Conservation (phyloP, 2,329 filamentous ascomycete species). For the Penicillium polonicum region DNA sequence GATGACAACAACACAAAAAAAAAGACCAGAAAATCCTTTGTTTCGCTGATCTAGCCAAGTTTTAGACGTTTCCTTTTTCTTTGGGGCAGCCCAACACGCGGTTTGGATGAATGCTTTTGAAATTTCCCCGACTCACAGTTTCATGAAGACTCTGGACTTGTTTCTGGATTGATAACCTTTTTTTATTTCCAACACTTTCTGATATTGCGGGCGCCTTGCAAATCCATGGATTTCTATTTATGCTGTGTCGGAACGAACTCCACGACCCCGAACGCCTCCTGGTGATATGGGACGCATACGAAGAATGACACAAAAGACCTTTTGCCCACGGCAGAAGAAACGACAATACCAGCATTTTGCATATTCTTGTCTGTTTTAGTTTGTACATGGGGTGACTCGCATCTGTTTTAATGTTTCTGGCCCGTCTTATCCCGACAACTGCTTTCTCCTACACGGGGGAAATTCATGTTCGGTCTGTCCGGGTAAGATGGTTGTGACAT, state of each 20-base stretch:
- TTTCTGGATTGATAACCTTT: slow-evolving; percentile 7
- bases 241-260: slow-evolving; percentile 27
- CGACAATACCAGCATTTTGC: slow-evolving; percentile 41
- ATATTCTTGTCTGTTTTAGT: slow-evolving; percentile 34
- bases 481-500: slow-evolving; percentile 14
- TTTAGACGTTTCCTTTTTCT: slow-evolving; percentile 44
- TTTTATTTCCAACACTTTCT: slow-evolving; percentile 19
- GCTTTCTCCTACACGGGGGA: slow-evolving; percentile 6
- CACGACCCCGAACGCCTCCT: slow-evolving; percentile 26
- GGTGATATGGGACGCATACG: slow-evolving; percentile 35
- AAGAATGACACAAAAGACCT: slow-evolving; percentile 39
- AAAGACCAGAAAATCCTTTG: slow-evolving; percentile 38
- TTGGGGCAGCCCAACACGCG: slow-evolving; percentile 40
- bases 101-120: slow-evolving; percentile 30
- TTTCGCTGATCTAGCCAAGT: slow-evolving; percentile 42
- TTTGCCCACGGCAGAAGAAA: slow-evolving; percentile 33
- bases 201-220: slow-evolving; percentile 26
- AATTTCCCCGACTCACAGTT: slow-evolving; percentile 8
- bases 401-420: slow-evolving; percentile 31
- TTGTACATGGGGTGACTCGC: slow-evolving; percentile 37
- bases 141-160: slow-evolving; percentile 15
- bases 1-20: slow-evolving; percentile 43
- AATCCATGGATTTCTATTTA: slow-evolving; percentile 27
- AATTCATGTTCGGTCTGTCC: slow-evolving; percentile 13
- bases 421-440: slow-evolving; percentile 11